Conservation (phyloP, 2,329 filamentous ascomycete genomes). For the Colletotrichum sp. region DNA sequence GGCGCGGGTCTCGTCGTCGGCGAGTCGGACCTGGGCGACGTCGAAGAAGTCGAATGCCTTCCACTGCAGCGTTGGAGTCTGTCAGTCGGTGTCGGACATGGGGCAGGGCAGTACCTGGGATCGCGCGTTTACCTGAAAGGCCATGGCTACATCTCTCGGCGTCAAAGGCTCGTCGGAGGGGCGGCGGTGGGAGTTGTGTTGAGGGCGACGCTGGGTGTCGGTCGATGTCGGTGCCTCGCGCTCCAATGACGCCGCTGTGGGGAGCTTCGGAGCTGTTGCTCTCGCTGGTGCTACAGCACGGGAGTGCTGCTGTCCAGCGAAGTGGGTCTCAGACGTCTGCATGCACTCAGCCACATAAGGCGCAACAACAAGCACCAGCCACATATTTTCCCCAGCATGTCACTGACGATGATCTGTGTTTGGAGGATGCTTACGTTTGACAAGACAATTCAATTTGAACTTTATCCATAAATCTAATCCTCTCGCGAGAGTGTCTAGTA, state of each 20-base stretch:
- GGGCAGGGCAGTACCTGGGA: not conserved
- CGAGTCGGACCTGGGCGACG: conserved; percentile 81
- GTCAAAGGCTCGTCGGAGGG: not conserved
- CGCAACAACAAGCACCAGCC: not conserved
- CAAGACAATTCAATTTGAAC: not conserved
- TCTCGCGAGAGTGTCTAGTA: not conserved
- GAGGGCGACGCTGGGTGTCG: not conserved
- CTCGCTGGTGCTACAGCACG: not conserved
- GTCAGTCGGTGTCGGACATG: not conserved
- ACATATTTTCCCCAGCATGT: not conserved
- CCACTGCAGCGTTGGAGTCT: conserved; percentile 66
- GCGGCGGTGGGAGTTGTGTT: not conserved
- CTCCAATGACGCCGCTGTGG: conserved; percentile 31
- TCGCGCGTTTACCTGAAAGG: conserved; percentile 16
- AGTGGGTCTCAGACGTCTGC: not conserved
- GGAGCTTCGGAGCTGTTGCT: conserved; percentile 23
- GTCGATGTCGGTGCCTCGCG: conserved; percentile 16
- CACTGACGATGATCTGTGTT: not conserved
- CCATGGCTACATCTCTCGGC: conserved; percentile 24
- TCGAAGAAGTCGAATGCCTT: conserved; percentile 99
- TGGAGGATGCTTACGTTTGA: not conserved
- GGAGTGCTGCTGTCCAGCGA: not conserved
- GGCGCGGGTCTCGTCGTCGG: conserved; percentile 78
- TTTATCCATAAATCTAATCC: fast-evolving
- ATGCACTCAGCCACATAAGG: not conserved